Evolutionary conservation across 352 stramenopile genomes (phyloP), one percentile per base, ranked within the genome.

Genomic region (Phytophthora aleatoria): DNA sequence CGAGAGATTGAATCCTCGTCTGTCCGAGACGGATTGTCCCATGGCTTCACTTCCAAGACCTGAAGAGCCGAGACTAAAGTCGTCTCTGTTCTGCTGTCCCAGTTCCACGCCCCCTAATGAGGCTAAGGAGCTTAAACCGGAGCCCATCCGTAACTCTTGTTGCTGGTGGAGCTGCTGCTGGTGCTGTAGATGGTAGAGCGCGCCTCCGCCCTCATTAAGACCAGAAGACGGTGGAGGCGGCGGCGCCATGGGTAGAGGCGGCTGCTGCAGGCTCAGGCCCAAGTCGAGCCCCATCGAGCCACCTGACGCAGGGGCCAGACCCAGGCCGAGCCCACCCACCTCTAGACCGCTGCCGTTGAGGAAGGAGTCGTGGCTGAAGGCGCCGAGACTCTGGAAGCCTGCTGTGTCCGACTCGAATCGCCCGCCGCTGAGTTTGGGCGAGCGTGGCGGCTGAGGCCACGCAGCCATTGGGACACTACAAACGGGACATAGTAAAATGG

Each of bases 131-230:
- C 64, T 67, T 10, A 61, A 10, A 27, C 38, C 36, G 2, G 55
- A 63, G 47, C 57, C 53, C 42, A 57, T 60, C 20, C 35, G 50
- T 41, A 71, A 59, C 5, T 67, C 58, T 48, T 71, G 72, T 2
- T 73, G 72, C 20, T 78, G 75, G 28, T 83, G 72, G 5, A 75
- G 59, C 50, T 77, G 75, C 47, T 80, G 74, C 57, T 83, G 74
- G 16, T 77, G 69, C 52, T 84, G 76, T 2, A 81, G 53, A 41
- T 84, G 76, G 45, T 84, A 84, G 15, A 77, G 48, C 27, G 61
- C 56, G 6, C 57, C 42, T 28, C 56, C 54, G 26, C 30, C 20
- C 11, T 73, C 64, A 6, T 48, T 55, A 13, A 69, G 45, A 61
- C 35, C 30, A 15, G 68, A 69, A 52, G 63, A 57, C n/a, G 53